Conservation (phyloP, 139 green algal genomes). For the Picochlorum costavermella region DNA sequence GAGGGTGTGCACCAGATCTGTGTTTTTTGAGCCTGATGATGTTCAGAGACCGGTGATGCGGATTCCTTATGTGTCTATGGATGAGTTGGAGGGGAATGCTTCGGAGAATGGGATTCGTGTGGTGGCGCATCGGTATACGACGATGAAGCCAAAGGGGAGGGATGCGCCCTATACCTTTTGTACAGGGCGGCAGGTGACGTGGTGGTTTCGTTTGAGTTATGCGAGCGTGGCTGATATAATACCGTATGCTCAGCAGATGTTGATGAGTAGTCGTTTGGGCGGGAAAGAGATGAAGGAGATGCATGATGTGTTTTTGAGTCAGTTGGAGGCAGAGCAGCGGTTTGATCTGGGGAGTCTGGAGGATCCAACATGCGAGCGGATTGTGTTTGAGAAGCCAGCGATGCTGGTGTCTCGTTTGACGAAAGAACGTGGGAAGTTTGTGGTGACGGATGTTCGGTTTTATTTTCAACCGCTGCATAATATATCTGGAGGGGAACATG, state of each 20-base stretch:
- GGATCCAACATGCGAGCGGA: conserved; percentile 38
- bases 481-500: conserved; percentile 45
- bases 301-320: conserved; percentile 37
- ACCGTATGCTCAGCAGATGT: conserved; percentile 50
- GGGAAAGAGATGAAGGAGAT: conserved; percentile 32
- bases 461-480: conserved; percentile 87
- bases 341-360: conserved; percentile 70
- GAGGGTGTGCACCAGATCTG: conserved; percentile 62
- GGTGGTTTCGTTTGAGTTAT: conserved; percentile 61
- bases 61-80: conserved; percentile 13
- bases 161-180: conserved; percentile 60
- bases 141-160: conserved; percentile 63
- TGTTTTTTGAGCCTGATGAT: conserved; percentile 87
- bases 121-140: conserved; percentile 20
- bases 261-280: conserved; percentile 46
- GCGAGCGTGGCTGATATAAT: conserved; percentile 51
- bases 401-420: conserved; percentile 31
- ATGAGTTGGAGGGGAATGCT: conserved; percentile 2
- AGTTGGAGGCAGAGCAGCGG: conserved; percentile 30
- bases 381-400: conserved; percentile 41
- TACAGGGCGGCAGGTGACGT: conserved; percentile 16
- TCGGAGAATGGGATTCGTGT: neutral
- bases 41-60: conserved; percentile 65
- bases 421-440: conserved; percentile 59
- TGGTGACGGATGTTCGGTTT: conserved; percentile 57